These are phyloP conservation scores for Tuber magnatum DNA, from an alignment of 495 filamentous ascomycete genomes.

Conservation along the genomic window DNA sequence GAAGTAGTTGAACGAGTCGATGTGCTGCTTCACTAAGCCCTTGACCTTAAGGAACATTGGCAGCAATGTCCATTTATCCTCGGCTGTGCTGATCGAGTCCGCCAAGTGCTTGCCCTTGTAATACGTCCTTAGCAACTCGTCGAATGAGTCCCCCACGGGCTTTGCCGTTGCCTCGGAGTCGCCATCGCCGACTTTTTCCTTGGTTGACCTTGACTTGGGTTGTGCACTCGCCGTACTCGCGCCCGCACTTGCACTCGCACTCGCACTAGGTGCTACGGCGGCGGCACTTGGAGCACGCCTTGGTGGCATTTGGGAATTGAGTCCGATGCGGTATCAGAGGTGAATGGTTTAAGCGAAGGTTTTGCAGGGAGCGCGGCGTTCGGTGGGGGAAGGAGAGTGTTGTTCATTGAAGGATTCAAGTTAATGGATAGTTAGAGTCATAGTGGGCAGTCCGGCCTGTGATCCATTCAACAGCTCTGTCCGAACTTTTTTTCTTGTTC, in stretches of 20 bases:
- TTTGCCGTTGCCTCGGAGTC: slow-evolving; percentile 25
- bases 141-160: slow-evolving; percentile 50
- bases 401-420: not conserved
- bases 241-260: not conserved
- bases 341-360: not conserved
- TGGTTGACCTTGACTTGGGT: slow-evolving; percentile 16
- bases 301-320: not conserved
- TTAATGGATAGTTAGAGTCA: not conserved
- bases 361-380: not conserved
- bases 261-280: not conserved
- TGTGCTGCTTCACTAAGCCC: slow-evolving; percentile 91
- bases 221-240: not conserved
- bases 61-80: slow-evolving; percentile 92
- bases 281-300: not conserved
- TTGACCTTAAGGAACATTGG: slow-evolving; percentile 97
- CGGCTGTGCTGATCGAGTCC: slow-evolving; percentile 85
- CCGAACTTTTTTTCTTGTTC: not conserved
- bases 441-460: not conserved
- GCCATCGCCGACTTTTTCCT: slow-evolving; percentile 11
- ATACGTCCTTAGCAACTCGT: slow-evolving; percentile 86
- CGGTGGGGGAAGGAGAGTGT: not conserved
- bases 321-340: not conserved
- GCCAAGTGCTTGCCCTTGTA: slow-evolving; percentile 91
- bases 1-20: slow-evolving; percentile 98
- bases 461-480: not conserved